A percentile compares a stretch with the other conserved stretches of the same genome.
Evolutionary conservation across 1,284 basidiomycete species (phyloP).

Genomic region (Phylloporus sp.): DNA sequence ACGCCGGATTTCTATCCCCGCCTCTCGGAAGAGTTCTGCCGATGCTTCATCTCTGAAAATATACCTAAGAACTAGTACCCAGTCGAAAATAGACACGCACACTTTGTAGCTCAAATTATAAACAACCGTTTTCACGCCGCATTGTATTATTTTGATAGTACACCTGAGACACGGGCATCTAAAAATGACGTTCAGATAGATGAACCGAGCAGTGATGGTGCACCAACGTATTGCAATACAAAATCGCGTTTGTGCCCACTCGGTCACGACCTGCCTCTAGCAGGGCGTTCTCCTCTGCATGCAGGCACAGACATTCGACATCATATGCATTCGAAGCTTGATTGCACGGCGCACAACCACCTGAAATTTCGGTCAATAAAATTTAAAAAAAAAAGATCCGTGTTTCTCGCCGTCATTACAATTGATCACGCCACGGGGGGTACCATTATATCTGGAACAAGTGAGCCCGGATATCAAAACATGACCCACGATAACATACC

Average conservation of each 20-base stretch:
- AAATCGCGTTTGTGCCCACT: slow-evolving; percentile 80
- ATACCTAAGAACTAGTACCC: no score
- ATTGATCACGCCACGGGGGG: slow-evolving; percentile 87
- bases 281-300: slow-evolving; percentile 98
- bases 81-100: slow-evolving; percentile 53
- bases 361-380: slow-evolving; percentile 22
- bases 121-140: slow-evolving; percentile 91
- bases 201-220: slow-evolving; percentile 7
- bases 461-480: slow-evolving; percentile 8
- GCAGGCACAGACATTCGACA: slow-evolving; percentile 90
- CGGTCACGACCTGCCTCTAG: slow-evolving; percentile 91
- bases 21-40: slow-evolving; percentile 77
- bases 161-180: slow-evolving; percentile 98
- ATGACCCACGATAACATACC: slow-evolving; percentile 51
- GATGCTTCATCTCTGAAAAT: slow-evolving; percentile 78
- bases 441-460: slow-evolving; percentile 88
- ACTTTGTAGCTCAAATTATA: slow-evolving; percentile 97
- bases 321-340: slow-evolving; percentile 43
- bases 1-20: slow-evolving; percentile 80
- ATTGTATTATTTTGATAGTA: slow-evolving; percentile 97
- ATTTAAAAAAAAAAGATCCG: background rate
- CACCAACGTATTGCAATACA: slow-evolving; percentile 89
- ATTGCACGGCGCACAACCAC: slow-evolving; percentile 88
- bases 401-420: slow-evolving; percentile 72
- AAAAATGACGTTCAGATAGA: slow-evolving; percentile 15